phyloP scores from a whole-genome alignment of 371 early-diverging fungal species.

The Mucor sp. region DNA sequence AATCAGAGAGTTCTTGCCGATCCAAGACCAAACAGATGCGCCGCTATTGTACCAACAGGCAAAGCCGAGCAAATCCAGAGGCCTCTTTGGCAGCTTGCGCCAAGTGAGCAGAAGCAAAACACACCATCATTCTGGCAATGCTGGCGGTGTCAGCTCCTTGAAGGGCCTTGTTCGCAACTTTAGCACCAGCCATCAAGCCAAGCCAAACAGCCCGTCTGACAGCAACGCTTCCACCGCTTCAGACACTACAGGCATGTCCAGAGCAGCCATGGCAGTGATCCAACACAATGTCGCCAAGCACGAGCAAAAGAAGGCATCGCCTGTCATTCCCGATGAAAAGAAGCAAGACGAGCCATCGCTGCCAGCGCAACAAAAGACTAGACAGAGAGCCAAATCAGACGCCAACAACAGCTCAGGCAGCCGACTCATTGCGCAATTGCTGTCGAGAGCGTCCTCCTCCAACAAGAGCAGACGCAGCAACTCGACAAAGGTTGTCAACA shows the following conservation, averaged over 20 bases:
- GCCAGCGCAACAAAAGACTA: not conserved
- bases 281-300: constrained; percentile 24
- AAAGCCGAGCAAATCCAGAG: constrained; percentile 2
- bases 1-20: not conserved
- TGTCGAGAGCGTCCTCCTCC: constrained; percentile 15
- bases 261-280: constrained; percentile 33
- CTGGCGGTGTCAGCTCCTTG: constrained; percentile 4
- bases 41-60: not conserved
- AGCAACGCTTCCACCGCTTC: not conserved
- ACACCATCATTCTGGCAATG: constrained; percentile 2
- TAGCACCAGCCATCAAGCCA: constrained; percentile 9
- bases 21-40: not conserved
- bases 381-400: constrained; percentile 6
- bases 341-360: not conserved
- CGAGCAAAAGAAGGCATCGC: not conserved
- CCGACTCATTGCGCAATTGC: constrained; percentile 18
- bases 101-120: constrained; percentile 26
- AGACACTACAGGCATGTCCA: constrained; percentile 18
- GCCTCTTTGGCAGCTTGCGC: constrained; percentile 27
- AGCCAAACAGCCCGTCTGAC: not conserved
- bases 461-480: constrained; percentile 1
- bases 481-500: constrained; percentile 24
- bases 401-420: not conserved
- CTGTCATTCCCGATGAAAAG: constrained; percentile 1
- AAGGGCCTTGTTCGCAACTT: constrained; percentile 25